Base-by-base conservation (phyloP, 306 rosid genomes). In the Vachellia collinsii region DNA sequence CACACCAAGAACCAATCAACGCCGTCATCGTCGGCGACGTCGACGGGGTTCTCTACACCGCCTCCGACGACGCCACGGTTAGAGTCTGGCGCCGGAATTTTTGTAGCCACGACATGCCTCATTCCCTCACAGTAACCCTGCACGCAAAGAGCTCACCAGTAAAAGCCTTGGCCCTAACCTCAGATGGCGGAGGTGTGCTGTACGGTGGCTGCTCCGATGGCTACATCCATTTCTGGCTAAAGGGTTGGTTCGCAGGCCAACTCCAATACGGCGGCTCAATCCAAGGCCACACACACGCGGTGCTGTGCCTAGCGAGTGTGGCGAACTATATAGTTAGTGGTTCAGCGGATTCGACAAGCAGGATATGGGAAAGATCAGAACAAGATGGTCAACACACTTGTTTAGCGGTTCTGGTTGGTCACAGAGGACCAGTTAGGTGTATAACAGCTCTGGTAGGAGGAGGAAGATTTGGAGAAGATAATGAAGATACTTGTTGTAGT, bases 161-260 rank as follows among this genome's bases (percentile, higher is more conserved):
- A 3, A 91, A 91, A 76, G 82, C 99, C 75, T 46, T 95, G 7
- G 77, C 87, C 79, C 80, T 90, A 19, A 75, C 88, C 53, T 51
- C 85, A 0, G 95, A 91, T 29, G 34, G 34, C 4, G 92, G 90
- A 11, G 89, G 80, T 0, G 39, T 91, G 4, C 61, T 95, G 23
- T 95, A 93, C 41, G 98, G 97, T 0, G 97, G 97, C 8, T 93
- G 99, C 93, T 89, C 88, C 0, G 99, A 95, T 25, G 99, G 98
- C 3, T 95, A 93, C 88, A 84, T 93, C 74, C 97, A 95, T 77
- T 95, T 74, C 74, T 95, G 99, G 99, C 82, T 89, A 34, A 93
- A 84, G 83, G 96, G 98, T 1, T 90, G 97, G 94, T 84, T 90
- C 70, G 86, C 91, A 2, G 95, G 99, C 8, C 99, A 93, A 44